These are phyloP conservation scores for Candida sphagnicola DNA, from an alignment of 805 yeast species.

Conservation along the genomic window DNA sequence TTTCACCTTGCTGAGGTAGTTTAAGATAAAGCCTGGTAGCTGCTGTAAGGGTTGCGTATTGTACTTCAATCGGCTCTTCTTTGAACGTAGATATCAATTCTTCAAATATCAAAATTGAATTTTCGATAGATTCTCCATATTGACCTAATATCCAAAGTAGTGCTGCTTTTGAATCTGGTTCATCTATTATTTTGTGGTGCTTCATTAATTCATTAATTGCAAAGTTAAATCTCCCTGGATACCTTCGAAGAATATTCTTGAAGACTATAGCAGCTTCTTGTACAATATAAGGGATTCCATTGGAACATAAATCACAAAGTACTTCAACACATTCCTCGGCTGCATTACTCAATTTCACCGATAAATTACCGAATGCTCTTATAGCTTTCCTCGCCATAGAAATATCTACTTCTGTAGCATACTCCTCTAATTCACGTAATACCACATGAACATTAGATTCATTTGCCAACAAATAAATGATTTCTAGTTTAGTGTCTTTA, in stretches of 20 bases:
- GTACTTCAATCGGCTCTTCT: constrained; percentile 72
- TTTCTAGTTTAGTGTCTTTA: constrained; percentile 86
- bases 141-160: constrained; percentile 84
- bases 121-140: constrained; percentile 47
- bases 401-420: constrained; percentile 82
- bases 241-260: constrained; percentile 71
- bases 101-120: constrained; percentile 38
- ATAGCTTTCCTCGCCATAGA: constrained; percentile 86
- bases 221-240: constrained; percentile 52
- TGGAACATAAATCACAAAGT: constrained; percentile 54
- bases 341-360: constrained; percentile 65
- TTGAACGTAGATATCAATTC: constrained; percentile 44
- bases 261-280: constrained; percentile 79
- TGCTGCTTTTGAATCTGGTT: constrained; percentile 75
- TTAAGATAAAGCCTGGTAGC: constrained; percentile 63
- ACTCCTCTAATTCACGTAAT: constrained; percentile 73
- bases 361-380: constrained; percentile 84
- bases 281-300: constrained; percentile 67
- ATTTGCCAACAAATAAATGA: constrained; percentile 74
- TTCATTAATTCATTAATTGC: constrained; percentile 25
- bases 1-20: constrained; percentile 51
- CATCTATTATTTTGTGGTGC: constrained; percentile 49
- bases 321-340: constrained; percentile 63
- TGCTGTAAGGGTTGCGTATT: constrained; percentile 69
- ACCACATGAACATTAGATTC: constrained; percentile 57